Conservation (phyloP, 805 yeast genomes). For the Ogataea pilisensis region DNA sequence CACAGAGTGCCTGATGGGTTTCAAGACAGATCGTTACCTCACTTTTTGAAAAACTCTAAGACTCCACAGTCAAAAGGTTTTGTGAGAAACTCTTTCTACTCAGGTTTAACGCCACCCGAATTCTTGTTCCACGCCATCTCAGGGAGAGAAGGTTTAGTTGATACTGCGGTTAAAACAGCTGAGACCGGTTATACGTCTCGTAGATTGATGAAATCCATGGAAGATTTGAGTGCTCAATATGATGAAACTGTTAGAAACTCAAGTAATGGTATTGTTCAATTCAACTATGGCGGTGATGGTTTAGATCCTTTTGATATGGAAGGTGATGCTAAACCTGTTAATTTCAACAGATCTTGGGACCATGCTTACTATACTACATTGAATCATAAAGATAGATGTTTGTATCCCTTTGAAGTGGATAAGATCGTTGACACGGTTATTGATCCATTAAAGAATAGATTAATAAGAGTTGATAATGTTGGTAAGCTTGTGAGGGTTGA, state of each 20-base stretch:
- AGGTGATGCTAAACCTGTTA: constrained; percentile 96
- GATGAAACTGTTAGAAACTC: constrained; percentile 95
- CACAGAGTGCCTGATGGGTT: constrained; percentile 99
- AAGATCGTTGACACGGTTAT: constrained; percentile 52
- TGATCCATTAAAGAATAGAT: constrained; percentile 53
- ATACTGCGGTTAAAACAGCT: constrained; percentile 98
- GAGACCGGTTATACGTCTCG: constrained; percentile 99
- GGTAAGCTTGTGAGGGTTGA: constrained; percentile 50
- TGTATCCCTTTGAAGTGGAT: constrained; percentile 68
- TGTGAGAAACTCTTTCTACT: constrained; percentile 90
- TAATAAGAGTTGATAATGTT: constrained; percentile 68
- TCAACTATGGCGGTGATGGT: constrained; percentile 98
- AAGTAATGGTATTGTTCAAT: constrained; percentile 93
- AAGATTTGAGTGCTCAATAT: constrained; percentile 89
- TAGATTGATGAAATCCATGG: constrained; percentile 94
- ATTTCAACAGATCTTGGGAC: constrained; percentile 91
- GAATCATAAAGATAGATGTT: constrained; percentile 45
- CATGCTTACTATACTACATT: constrained; percentile 79
- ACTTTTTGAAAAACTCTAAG: constrained; percentile 90
- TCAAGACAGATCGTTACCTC: constrained; percentile 97
- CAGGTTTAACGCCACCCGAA: constrained; percentile 95
- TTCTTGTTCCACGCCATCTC: constrained; percentile 98
- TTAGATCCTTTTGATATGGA: constrained; percentile 98
- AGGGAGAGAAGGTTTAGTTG: constrained; percentile 99
- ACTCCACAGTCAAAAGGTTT: constrained; percentile 98